Percentiles rank a stretch among this genome's conserved stretches.
These are phyloP conservation scores for Suhomyces sp. DNA, from an alignment of 805 yeast species.

Conservation along the genomic window DNA sequence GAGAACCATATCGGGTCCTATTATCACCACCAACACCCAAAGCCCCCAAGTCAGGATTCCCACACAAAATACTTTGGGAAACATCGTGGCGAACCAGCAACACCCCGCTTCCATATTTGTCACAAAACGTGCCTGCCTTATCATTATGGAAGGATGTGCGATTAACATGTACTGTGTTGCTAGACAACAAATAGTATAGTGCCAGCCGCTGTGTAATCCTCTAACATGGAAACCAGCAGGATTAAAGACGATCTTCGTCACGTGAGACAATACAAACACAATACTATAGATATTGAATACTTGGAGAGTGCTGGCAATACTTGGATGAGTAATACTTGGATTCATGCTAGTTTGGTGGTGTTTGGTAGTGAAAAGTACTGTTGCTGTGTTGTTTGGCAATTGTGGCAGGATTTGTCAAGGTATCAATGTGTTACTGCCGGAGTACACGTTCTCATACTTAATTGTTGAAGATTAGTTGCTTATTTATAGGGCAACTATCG, in stretches of 20 bases:
- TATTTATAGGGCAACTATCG: neutral
- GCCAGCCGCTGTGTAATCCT: neutral
- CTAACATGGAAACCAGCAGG: neutral
- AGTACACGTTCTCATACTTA: too few species aligned
- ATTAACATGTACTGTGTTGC: conserved; percentile 16
- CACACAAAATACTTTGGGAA: conserved; percentile 51
- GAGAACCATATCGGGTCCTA: conserved; percentile 19
- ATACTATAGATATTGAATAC: too few species aligned
- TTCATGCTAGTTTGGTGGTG: too few species aligned
- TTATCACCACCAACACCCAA: conserved; percentile 31
- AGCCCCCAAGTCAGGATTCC: conserved; percentile 47
- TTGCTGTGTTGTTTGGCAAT: too few species aligned
- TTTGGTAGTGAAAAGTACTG: too few species aligned
- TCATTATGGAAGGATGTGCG: conserved; percentile 21
- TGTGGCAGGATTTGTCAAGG: too few species aligned
- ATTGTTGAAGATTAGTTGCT: too few species aligned
- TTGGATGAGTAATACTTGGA: too few species aligned
- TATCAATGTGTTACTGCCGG: too few species aligned
- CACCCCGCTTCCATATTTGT: conserved; percentile 2
- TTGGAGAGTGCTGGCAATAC: too few species aligned
- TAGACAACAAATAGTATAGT: neutral
- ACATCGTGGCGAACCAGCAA: conserved; percentile 18
- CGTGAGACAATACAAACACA: too few species aligned
- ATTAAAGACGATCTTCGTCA: neutral
- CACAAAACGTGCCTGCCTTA: conserved; percentile 3